Percentiles rank a stretch among this genome's conserved stretches.
These are phyloP conservation scores for Epichloe brachyelytri DNA, from an alignment of 2,329 filamentous ascomycete species.

Conservation along the genomic window DNA sequence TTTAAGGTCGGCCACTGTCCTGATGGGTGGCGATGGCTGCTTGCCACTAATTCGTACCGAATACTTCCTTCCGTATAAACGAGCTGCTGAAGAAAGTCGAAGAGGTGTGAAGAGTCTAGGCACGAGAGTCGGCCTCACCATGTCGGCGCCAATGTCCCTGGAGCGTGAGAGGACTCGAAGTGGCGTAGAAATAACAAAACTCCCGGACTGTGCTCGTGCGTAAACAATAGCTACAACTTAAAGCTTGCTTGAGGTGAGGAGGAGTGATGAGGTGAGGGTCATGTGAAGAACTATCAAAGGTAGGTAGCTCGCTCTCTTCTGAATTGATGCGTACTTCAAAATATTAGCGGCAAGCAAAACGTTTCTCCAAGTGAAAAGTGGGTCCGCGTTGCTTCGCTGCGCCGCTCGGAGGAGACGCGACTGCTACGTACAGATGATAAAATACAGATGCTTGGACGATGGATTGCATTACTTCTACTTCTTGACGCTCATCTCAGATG, in stretches of 20 bases:
- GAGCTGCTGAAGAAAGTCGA: neutral
- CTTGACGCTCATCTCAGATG: too few relatives aligned
- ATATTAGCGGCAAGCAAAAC: too few relatives aligned
- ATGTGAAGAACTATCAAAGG: neutral
- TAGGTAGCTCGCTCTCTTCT: neutral
- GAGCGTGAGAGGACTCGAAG: neutral
- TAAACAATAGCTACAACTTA: too few relatives aligned
- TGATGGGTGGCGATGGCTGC: slow-evolving; percentile 19
- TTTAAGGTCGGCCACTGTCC: slow-evolving; percentile 43
- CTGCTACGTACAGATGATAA: too few relatives aligned
- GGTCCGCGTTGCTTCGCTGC: neutral
- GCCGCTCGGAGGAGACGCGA: too few relatives aligned
- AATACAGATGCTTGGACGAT: too few relatives aligned
- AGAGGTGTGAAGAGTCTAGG: neutral
- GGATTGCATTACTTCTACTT: too few relatives aligned
- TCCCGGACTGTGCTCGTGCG: neutral
- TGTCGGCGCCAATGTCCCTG: neutral
- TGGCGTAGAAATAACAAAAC: neutral
- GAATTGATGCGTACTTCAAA: neutral
- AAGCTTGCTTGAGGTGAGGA: too few relatives aligned
- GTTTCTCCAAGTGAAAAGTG: slow-evolving; percentile 1
- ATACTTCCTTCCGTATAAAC: slow-evolving; percentile 14
- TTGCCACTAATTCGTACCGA: slow-evolving; percentile 20
- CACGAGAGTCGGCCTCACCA: slow-evolving; percentile 1
- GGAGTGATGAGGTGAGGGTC: neutral